Conservation (phyloP, 2,329 filamentous ascomycete genomes). For the Scorias spongiosa region DNA sequence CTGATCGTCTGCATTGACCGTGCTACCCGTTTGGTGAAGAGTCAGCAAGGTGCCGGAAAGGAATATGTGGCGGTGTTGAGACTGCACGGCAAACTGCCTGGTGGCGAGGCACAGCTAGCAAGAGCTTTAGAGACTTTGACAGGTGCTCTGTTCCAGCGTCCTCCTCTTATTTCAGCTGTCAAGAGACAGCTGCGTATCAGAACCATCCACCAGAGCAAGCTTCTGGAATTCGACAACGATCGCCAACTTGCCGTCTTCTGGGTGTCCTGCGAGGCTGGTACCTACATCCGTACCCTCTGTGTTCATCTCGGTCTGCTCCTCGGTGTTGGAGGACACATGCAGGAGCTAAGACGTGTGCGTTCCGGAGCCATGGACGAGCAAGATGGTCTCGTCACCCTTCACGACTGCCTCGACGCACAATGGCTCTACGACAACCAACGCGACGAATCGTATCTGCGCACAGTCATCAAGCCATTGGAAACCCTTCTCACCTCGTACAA, state of each 20-base stretch:
- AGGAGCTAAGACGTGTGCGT: slow-evolving; percentile 86
- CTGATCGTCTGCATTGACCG: slow-evolving; percentile 92
- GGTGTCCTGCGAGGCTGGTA: slow-evolving; percentile 97
- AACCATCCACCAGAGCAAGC: slow-evolving; percentile 93
- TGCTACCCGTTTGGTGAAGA: slow-evolving; percentile 94
- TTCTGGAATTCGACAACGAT: slow-evolving; percentile 94
- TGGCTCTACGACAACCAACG: slow-evolving; percentile 92
- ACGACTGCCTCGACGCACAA: slow-evolving; percentile 91
- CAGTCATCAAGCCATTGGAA: slow-evolving; percentile 84
- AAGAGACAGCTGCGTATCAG: slow-evolving; percentile 97
- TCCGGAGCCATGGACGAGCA: slow-evolving; percentile 91
- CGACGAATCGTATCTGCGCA: slow-evolving; percentile 83
- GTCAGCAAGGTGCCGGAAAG: slow-evolving; percentile 96
- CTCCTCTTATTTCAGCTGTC: slow-evolving; percentile 92
- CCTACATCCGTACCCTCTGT: slow-evolving; percentile 96
- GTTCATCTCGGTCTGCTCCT: slow-evolving; percentile 70
- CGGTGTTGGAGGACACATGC: slow-evolving; percentile 91
- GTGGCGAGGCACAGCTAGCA: slow-evolving; percentile 82
- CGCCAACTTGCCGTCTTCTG: slow-evolving; percentile 96
- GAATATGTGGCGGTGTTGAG: slow-evolving; percentile 95
- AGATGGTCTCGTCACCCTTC: slow-evolving; percentile 77
- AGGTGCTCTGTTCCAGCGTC: slow-evolving; percentile 91
- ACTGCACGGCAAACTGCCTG: slow-evolving; percentile 87
- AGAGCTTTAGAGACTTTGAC: slow-evolving; percentile 91
- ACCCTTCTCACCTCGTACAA: slow-evolving; percentile 86